Base-by-base conservation (phyloP, 2,329 filamentous ascomycete genomes). In the Colletotrichum agaves region DNA sequence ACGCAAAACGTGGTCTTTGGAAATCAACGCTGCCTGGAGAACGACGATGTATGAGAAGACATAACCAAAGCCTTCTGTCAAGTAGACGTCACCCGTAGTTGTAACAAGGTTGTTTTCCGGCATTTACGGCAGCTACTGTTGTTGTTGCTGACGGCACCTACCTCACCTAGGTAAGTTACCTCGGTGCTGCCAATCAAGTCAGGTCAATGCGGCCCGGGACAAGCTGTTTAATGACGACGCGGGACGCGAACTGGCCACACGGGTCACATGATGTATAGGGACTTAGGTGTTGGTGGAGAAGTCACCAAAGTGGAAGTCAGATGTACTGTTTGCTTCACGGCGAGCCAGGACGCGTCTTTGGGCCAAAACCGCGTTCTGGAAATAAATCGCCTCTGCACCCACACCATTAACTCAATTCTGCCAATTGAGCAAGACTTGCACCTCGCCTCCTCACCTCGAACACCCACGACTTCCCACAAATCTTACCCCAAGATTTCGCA, bases 341-440 rank as follows among this genome's bases (percentile, higher is more conserved):
- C 37, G n/a, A 35, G 19, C 19, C 12, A 44, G 21, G 27, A 53
- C 62, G 62, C 57, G 56, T 47, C 33, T 53, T 46, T 52, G 8
- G 31, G 55, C 55, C 60, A 46, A 49, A 47, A 55, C 41, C 62
- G 64, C 64, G 64, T 67, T 37, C 21, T 11, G 37, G 46, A 61
- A 50, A 62, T 59, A 59, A 55, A 35, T 64, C 61, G 53, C 64
- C 64, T 31, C 52, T 33, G 35, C 41, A 27, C 17, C 37, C 15
- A 31, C 47, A 37, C n/a, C n/a, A 19, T n/a, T 13, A 44, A 15
- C 46, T 46, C 27, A 27, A 27, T 27, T 27, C 6, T 27, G 27
- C 27, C 6, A 27, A 7, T 27, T 27, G 27, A 27, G 27, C 27
- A 7, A 27, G 6, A 27, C 27, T 27, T n/a, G 6, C 27, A n/a